These are phyloP conservation scores for Phytophthora pisi DNA, from an alignment of 352 stramenopile genomes.

Conservation along the genomic window DNA sequence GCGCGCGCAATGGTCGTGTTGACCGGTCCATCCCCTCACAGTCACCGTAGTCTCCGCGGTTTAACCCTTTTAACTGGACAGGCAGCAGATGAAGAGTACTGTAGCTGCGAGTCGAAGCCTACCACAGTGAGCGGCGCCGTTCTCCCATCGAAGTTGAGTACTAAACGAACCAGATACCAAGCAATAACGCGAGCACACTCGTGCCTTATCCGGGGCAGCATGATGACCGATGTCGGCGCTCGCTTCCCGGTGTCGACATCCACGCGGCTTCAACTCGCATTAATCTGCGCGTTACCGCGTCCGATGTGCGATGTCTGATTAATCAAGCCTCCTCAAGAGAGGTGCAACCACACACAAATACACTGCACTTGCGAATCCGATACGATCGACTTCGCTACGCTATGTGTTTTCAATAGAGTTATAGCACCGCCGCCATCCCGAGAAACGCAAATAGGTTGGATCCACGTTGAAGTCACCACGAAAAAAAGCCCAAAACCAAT, in stretches of 20 bases:
- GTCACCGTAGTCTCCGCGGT: background rate
- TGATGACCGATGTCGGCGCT: background rate
- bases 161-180: background rate
- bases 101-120: background rate
- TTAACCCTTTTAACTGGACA: background rate
- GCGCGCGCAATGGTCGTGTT: background rate
- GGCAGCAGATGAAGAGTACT: background rate
- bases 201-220: background rate
- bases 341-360: slow-evolving; percentile 5
- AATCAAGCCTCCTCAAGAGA: background rate
- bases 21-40: slow-evolving; percentile 13
- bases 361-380: slow-evolving; percentile 3
- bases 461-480: slow-evolving; percentile 21
- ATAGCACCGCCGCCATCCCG: slow-evolving; percentile 2
- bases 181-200: background rate
- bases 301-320: background rate
- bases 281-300: slow-evolving; percentile 27
- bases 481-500: background rate
- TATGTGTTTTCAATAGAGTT: background rate
- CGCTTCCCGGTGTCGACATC: background rate
- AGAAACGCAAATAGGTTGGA: slow-evolving; percentile 37
- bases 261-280: slow-evolving; percentile 11
- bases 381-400: background rate
- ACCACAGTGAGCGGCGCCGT: background rate
- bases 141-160: background rate